These are phyloP conservation scores for Alternaria panax DNA, from an alignment of 2,329 filamentous ascomycete genomes.

Conservation along the genomic window DNA sequence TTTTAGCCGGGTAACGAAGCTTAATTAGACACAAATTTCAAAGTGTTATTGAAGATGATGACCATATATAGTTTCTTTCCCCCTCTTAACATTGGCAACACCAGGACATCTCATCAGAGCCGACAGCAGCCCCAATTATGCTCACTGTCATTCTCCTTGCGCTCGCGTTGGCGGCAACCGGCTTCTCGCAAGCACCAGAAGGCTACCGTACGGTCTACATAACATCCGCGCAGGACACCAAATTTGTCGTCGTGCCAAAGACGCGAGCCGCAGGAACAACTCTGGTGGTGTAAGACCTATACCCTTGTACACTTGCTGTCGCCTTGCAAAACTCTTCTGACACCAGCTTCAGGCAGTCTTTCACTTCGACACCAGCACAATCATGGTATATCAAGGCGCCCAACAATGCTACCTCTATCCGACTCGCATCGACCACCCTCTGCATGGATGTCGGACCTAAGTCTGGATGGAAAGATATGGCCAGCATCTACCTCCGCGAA, in stretches of 20 bases:
- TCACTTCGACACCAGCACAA: constrained; percentile 33
- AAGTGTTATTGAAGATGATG: background rate
- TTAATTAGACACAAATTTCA: background rate
- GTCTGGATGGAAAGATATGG: constrained; percentile 46
- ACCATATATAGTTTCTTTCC: background rate
- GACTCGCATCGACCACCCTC: constrained; percentile 35
- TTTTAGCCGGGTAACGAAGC: background rate
- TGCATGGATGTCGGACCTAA: constrained; percentile 43
- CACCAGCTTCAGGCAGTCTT: constrained; percentile 25
- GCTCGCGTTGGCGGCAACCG: constrained; percentile 30
- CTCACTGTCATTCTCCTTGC: constrained; percentile 23
- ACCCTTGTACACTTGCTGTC: background rate
- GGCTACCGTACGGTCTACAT: constrained; percentile 43
- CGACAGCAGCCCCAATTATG: constrained; percentile 16
- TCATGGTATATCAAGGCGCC: constrained; percentile 38
- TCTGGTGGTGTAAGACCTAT: constrained; percentile 34
- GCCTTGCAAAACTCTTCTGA: background rate
- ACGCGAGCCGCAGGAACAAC: constrained; percentile 26
- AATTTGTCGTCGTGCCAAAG: constrained; percentile 41
- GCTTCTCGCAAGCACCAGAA: constrained; percentile 30
- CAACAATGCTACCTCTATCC: constrained; percentile 32
- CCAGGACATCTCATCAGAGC: background rate
- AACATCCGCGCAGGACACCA: constrained; percentile 38
- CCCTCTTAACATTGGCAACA: background rate
- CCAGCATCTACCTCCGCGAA: constrained; percentile 32